Conservation (phyloP, 1,139 yeast species). For the Arxiozyma slooffiae region DNA sequence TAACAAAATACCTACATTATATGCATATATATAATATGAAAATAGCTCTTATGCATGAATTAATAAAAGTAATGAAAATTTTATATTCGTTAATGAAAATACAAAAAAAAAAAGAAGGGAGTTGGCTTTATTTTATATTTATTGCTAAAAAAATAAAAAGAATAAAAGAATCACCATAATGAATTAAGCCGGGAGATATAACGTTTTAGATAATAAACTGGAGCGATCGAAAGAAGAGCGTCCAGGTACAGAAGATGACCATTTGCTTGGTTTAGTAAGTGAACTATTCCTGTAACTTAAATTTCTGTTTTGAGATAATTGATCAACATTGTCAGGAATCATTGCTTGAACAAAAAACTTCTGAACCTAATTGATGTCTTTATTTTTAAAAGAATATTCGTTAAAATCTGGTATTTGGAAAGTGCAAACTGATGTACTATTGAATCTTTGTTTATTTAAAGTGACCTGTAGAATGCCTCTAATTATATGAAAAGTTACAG, state of each 20-base stretch:
- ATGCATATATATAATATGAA: too few species aligned
- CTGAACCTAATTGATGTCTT: slow-evolving; percentile 45
- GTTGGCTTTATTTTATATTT: too few species aligned
- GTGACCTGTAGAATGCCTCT: slow-evolving; percentile 63
- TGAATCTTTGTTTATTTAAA: slow-evolving; percentile 48
- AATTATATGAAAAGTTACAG: slow-evolving; percentile 66
- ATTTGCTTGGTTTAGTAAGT: background rate
- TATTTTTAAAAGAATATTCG: slow-evolving; percentile 53
- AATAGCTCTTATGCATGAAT: background rate
- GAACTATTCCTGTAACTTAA: background rate
- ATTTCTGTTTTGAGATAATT: background rate
- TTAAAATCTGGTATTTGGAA: slow-evolving; percentile 76
- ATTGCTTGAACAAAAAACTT: slow-evolving; percentile 71
- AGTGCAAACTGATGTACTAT: slow-evolving; percentile 64
- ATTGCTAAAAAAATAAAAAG: too few species aligned
- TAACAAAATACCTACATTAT: background rate
- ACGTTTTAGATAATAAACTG: background rate
- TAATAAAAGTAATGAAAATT: background rate
- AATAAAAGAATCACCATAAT: too few species aligned
- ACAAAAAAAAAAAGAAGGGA: background rate
- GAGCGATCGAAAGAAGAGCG: background rate
- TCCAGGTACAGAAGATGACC: background rate
- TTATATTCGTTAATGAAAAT: slow-evolving; percentile 1
- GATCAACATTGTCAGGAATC: slow-evolving; percentile 16
- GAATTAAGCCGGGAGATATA: background rate